These are phyloP conservation scores for Asclepias syriaca DNA, from an alignment of 257 asterid species.

Conservation along the genomic window DNA sequence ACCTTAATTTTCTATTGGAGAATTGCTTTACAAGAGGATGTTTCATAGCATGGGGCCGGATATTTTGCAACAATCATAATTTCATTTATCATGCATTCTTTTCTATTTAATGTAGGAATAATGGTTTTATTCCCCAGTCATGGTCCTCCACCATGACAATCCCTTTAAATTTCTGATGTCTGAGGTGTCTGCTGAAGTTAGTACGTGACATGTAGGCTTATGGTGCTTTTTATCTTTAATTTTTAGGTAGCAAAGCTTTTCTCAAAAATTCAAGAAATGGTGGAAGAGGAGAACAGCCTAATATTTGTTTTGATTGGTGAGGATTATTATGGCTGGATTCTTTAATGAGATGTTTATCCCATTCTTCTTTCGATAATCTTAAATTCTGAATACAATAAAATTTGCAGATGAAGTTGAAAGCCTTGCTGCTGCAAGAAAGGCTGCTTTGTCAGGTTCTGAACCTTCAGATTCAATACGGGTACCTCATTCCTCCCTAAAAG, in stretches of 20 bases:
- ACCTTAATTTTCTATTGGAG: not conserved
- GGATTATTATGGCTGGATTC: constrained; percentile 23
- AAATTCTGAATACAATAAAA: constrained; percentile 14
- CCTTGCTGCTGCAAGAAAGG: constrained; percentile 98
- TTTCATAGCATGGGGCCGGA: not conserved
- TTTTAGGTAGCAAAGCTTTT: constrained; percentile 91
- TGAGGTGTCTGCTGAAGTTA: not conserved
- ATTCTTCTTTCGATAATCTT: constrained; percentile 2
- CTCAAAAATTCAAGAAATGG: constrained; percentile 93
- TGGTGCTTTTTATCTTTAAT: constrained; percentile 15
- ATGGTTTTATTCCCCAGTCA: not conserved
- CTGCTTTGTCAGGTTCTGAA: constrained; percentile 98
- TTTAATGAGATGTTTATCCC: constrained; percentile 10
- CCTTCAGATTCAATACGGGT: constrained; percentile 99
- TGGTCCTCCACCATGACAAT: too few species aligned
- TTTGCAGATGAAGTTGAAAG: constrained; percentile 95
- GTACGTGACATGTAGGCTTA: not conserved
- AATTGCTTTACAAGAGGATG: not conserved
- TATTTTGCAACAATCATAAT: not conserved
- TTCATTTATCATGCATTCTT: not conserved
- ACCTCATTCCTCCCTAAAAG: constrained; percentile 19
- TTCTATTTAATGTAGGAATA: not conserved
- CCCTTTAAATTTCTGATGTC: not conserved
- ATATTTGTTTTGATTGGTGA: constrained; percentile 97
- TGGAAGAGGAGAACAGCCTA: constrained; percentile 84